phyloP scores from a whole-genome alignment of 208 protist genomes.

The Acanthamoeba divionensis region DNA sequence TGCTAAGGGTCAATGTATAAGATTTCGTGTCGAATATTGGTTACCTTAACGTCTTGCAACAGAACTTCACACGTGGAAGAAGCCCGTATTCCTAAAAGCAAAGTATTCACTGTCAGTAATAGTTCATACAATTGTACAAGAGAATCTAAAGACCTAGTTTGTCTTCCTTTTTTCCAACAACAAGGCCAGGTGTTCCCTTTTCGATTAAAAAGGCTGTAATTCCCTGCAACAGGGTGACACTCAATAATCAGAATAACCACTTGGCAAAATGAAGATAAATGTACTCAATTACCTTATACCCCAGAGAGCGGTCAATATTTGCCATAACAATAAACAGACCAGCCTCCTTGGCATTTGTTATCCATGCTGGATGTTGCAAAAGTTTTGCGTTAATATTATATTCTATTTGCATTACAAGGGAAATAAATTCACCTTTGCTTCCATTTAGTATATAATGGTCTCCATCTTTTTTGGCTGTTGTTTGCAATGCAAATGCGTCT shows the following conservation, averaged over 20 bases:
- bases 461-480: constrained; percentile 73
- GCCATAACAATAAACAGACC: constrained; percentile 92
- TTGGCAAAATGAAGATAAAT: background rate
- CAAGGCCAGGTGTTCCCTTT: constrained; percentile 83
- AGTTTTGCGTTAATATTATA: background rate
- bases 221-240: constrained; percentile 23
- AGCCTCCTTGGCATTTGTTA: constrained; percentile 90
- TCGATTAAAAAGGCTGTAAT: constrained; percentile 96
- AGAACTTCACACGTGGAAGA: constrained; percentile 92
- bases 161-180: constrained; percentile 90
- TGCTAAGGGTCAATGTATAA: background rate
- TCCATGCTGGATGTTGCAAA: constrained; percentile 77
- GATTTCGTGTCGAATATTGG: background rate
- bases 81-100: constrained; percentile 85
- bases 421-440: constrained; percentile 76
- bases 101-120: background rate
- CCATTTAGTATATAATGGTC: constrained; percentile 90
- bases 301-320: constrained; percentile 83
- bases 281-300: background rate
- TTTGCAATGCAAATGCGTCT: constrained; percentile 91
- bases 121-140: background rate
- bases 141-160: constrained; percentile 80
- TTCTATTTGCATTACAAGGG: background rate
- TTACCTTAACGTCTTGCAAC: constrained; percentile 82
- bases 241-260: background rate